phyloP scores from a whole-genome alignment of 225 moss, liverwort and hornwort species.

The Polytrichum commune region DNA sequence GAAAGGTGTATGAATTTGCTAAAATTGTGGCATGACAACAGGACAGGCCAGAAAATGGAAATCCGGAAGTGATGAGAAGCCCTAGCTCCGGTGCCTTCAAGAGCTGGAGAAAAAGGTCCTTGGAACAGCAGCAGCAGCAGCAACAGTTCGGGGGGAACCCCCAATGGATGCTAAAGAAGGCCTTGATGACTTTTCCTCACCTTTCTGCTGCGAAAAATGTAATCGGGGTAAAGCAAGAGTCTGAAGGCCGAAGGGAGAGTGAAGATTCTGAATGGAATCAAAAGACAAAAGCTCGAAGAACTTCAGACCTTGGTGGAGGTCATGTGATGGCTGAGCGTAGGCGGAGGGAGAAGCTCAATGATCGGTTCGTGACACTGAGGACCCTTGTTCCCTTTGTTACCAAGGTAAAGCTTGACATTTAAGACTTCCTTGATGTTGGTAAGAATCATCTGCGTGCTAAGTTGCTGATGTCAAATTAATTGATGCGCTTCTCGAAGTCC shows the following conservation, averaged over 20 bases:
- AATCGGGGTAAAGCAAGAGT: too few relatives aligned
- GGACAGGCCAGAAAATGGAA: slow-evolving; percentile 29
- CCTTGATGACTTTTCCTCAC: slow-evolving; percentile 32
- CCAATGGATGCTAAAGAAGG: slow-evolving; percentile 64
- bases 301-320: slow-evolving; percentile 35
- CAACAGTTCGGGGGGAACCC: slow-evolving; percentile 6
- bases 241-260: not conserved
- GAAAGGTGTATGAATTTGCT: slow-evolving; percentile 3
- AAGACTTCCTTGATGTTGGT: not conserved
- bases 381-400: slow-evolving; percentile 67
- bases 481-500: not conserved
- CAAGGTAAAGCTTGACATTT: slow-evolving; percentile 39
- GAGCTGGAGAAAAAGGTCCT: not conserved
- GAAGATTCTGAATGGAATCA: not conserved
- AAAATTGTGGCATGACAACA: slow-evolving; percentile 28
- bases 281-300: slow-evolving; percentile 12
- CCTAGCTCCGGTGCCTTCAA: slow-evolving; percentile 13
- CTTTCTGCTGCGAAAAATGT: too few relatives aligned
- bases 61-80: not conserved
- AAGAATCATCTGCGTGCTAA: not conserved
- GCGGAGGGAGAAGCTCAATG: slow-evolving; percentile 71
- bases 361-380: slow-evolving; percentile 64
- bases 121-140: slow-evolving; percentile 2
- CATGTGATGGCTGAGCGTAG: slow-evolving; percentile 79
- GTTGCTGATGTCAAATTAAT: not conserved